Evolutionary conservation across 768 basidiomycete genomes (phyloP), one percentile per base, ranked within the genome.

Genomic region (Inosperma sp.): DNA sequence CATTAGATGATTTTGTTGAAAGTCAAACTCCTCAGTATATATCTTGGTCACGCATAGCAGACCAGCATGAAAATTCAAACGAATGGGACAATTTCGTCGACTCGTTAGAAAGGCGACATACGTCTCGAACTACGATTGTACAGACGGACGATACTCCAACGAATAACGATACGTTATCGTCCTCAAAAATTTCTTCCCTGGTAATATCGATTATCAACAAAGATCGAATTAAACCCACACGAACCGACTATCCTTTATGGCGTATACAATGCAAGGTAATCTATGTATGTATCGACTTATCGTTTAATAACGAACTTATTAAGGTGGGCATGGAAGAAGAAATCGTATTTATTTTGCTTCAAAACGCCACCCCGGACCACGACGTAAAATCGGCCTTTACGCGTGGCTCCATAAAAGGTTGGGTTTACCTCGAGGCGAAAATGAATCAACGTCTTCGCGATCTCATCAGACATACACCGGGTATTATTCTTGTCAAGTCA

Each of bases 401-500:
- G 10, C 29, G 51, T 4, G 54, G 48, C 10, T 47, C 53, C 2
- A 55, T 53, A 3, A 14, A 44, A 33, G 57, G 56, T 4, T 14
- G 21, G 14, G 37, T 56, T 3, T 56, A 56, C 21, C 1, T 56
- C 3, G 56, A 56, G 47, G 26, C 48, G 14, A 50, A 2, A 2
- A 53, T 56, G 56, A 35, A 46, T 17, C 1, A 19, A 9, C 6
- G 30, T 12, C 31, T 49, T 9, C 7, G 34, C 6, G 3, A 21
- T 5, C 21, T 56, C 0, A 35, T 56, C 14, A 8, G 19, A n/a
- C 10, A 4, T 3, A 53, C 44, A n/a, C 48, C 51, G 2, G 56
- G 56, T 6, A 22, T 56, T 12, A 29, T 36, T 21, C 3, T 29
- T 16, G 0, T 3, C 17, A 2, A 9, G 27, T 10, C 23, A 2